Conservation (phyloP, 192 early-diverging fungal genomes). For the Piromyces sp. region DNA sequence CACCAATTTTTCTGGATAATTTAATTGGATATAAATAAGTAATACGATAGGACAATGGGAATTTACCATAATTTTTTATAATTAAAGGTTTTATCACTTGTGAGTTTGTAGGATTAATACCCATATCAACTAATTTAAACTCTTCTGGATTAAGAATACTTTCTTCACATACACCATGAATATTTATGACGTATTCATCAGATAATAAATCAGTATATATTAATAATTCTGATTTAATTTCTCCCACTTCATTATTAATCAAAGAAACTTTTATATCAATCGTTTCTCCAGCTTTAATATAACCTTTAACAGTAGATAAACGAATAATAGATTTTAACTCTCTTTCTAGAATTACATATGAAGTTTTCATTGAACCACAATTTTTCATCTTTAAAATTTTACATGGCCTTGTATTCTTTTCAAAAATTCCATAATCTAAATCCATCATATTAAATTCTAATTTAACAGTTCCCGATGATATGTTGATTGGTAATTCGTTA, state of each 20-base stretch:
- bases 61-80: constrained; percentile 36
- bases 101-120: constrained; percentile 39
- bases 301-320: constrained; percentile 22
- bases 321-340: constrained; percentile 29
- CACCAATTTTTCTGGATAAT: constrained; percentile 16
- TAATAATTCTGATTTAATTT: constrained; percentile 26
- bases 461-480: constrained; percentile 31
- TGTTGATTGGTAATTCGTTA: constrained; percentile 32
- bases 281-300: constrained; percentile 17
- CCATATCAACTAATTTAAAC: constrained; percentile 32
- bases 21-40: constrained; percentile 39
- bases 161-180: constrained; percentile 42
- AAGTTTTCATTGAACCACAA: constrained; percentile 32
- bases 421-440: constrained; percentile 49
- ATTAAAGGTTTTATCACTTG: constrained; percentile 20
- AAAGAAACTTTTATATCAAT: constrained; percentile 25
- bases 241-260: constrained; percentile 22
- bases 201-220: constrained; percentile 36
- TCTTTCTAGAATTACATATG: constrained; percentile 23
- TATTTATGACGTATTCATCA: constrained; percentile 21
- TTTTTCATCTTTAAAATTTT: constrained; percentile 23
- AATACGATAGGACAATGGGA: constrained; percentile 23
- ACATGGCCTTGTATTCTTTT: constrained; percentile 21
- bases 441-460: constrained; percentile 23
- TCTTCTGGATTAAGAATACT: constrained; percentile 33